A percentile compares a stretch with the other conserved stretches of the same genome.
phyloP scores from a whole-genome alignment of 2,329 filamentous ascomycete species.

The Neophaeococcomyces aloes region DNA sequence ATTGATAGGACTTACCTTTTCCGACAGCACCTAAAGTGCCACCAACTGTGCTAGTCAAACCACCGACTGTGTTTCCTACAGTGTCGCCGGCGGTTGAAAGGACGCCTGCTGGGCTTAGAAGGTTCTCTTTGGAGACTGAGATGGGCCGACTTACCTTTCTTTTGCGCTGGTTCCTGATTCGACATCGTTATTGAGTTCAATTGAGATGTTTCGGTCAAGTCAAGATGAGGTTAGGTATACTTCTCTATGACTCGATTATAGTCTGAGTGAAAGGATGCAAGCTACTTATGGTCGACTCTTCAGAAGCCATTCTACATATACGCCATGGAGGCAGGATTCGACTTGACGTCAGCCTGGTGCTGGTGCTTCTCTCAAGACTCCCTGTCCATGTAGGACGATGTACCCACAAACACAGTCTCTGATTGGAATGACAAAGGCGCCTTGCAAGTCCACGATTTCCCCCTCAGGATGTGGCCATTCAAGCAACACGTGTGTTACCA shows the following conservation, averaged over 20 bases:
- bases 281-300: background rate
- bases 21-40: slow-evolving; percentile 2
- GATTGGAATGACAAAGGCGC: background rate
- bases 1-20: background rate
- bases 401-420: background rate
- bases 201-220: background rate
- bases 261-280: background rate
- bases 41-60: slow-evolving; percentile 7
- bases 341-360: background rate
- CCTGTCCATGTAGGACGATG: background rate
- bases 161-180: slow-evolving; percentile 3
- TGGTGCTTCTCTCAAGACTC: background rate
- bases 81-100: slow-evolving; percentile 1
- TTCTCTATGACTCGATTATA: background rate
- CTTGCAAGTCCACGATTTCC: background rate
- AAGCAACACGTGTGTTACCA: background rate
- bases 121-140: background rate
- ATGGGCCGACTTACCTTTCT: background rate
- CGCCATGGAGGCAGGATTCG: background rate
- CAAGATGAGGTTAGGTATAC: background rate
- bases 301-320: background rate
- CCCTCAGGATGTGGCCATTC: background rate
- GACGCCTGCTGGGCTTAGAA: background rate
- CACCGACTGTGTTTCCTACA: slow-evolving; percentile 1
- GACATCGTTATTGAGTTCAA: slow-evolving; percentile 2